A percentile compares a stretch with the other conserved stretches of the same genome.
Evolutionary conservation across 116 monocot genomes (phyloP).

Genomic region (Papilionanthe hybrid): DNA sequence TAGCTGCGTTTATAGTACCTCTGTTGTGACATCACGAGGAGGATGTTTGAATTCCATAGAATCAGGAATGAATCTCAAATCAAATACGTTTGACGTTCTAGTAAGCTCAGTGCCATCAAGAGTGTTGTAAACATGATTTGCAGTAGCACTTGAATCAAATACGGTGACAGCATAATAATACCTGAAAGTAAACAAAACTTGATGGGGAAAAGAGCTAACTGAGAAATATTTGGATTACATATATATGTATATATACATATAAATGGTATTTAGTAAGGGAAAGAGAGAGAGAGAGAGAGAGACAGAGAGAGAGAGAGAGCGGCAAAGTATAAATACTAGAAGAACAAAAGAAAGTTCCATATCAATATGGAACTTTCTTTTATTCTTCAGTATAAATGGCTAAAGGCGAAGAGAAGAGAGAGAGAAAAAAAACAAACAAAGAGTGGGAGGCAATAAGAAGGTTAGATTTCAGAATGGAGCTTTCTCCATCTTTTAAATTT

Average conservation of each 20-base stretch:
- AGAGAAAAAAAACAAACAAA: background rate
- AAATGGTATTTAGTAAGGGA: too few species aligned
- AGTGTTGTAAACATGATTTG: constrained; percentile 69
- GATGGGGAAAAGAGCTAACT: background rate
- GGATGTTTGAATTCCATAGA: constrained; percentile 70
- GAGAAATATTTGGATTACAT: background rate
- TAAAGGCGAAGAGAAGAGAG: background rate
- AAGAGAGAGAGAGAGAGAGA: too few species aligned
- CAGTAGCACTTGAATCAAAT: constrained; percentile 84
- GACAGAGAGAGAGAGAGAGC: too few species aligned
- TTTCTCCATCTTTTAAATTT: background rate
- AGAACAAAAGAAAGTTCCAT: too few species aligned
- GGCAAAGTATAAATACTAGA: too few species aligned
- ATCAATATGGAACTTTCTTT: background rate
- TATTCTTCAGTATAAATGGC: background rate
- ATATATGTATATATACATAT: too few species aligned
- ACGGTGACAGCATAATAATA: constrained; percentile 87
- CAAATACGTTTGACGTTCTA: constrained; percentile 82
- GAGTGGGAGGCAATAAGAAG: background rate
- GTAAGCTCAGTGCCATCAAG: constrained; percentile 79
- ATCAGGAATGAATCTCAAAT: constrained; percentile 86
- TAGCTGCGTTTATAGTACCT: constrained; percentile 35
- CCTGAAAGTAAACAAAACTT: constrained; percentile 28
- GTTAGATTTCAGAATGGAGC: background rate
- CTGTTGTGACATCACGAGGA: constrained; percentile 62